A percentile compares a stretch with the other conserved stretches of the same genome.
Evolutionary conservation across 192 early-diverging fungal genomes (phyloP).

Genomic region (Entomortierella parvispora): DNA sequence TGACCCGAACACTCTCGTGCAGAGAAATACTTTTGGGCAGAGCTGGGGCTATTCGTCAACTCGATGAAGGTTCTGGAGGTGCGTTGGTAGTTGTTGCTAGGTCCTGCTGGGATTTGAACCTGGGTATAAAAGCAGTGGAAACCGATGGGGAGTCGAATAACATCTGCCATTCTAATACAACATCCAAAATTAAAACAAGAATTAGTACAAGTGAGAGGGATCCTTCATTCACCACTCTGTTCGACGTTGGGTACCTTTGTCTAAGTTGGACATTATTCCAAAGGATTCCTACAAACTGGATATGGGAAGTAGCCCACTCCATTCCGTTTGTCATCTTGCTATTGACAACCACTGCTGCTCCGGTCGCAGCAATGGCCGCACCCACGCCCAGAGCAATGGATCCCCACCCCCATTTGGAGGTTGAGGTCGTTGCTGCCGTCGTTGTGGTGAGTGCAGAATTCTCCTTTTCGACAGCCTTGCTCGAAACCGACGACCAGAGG

Average conservation of each 20-base stretch:
- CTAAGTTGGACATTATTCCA: conserved; percentile 46
- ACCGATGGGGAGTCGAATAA: conserved; percentile 24
- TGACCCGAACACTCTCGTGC: conserved; percentile 18
- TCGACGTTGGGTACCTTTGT: conserved; percentile 50
- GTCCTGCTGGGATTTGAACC: conserved; percentile 40
- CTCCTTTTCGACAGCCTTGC: conserved; percentile 12
- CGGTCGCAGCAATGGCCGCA: conserved; percentile 53
- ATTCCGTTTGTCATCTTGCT: conserved; percentile 48
- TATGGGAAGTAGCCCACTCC: conserved; percentile 51
- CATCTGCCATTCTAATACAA: conserved; percentile 10
- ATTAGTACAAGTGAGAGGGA: too few relatives aligned
- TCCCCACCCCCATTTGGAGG: conserved; percentile 54
- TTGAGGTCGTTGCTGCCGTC: conserved; percentile 1
- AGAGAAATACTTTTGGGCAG: conserved; percentile 26
- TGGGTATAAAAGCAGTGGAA: conserved; percentile 57
- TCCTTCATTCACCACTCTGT: not conserved
- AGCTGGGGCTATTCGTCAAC: conserved; percentile 20
- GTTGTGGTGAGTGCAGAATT: conserved; percentile 3
- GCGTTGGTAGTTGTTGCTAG: conserved; percentile 17
- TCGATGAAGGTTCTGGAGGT: conserved; percentile 45
- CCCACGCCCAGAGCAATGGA: conserved; percentile 52
- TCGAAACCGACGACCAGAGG: conserved; percentile 11
- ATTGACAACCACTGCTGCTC: conserved; percentile 50
- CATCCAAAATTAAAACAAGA: conserved; percentile 1
- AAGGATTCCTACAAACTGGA: conserved; percentile 65